Base-by-base conservation (phyloP, 148 eudicot genomes). In the Fallopia convolvulus region DNA sequence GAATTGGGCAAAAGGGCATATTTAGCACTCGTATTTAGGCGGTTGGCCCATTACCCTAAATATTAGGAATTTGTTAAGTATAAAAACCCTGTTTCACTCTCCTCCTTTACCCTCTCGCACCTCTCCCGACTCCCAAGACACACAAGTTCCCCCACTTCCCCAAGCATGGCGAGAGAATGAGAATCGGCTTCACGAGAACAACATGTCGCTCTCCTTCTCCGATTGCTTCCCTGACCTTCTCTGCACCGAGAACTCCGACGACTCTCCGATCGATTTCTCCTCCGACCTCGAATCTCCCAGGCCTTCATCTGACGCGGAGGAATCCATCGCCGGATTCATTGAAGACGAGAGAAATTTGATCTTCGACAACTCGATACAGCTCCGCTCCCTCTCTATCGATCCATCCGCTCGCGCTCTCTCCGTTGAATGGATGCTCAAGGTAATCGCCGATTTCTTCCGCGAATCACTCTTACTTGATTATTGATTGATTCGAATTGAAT, bases 381-480 rank as follows among this genome's bases (percentile, higher is more conserved):
- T 80, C 77, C 86, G 73, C 40, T 79, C 83, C 50, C 84, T 74
- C 68, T 71, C 85, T 8, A 17, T 79, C 0, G 90, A 90, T 13
- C 82, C 87, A 12, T 92, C 91, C 13, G 83, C 87, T 61, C 90
- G 98, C 33, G 86, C 87, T 73, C 84, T 81, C 21, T 88, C 89
- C 1, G 88, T 94, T 58, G 82, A 89, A 42, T 94, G 98, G 98
- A 94, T 94, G 79, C 88, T 90, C 76, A 90, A 94, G 98, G 98
- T 94, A 94, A 74, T 68, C 72, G 10, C 72, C 44, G 36, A 63
- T 68, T n/a, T 5, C 72, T 68, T 68, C 39, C 46, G 8, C 70
- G 23, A 20, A 3, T 40, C 77, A n/a, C 15, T 60, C 5, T 30
- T 10, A 21, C 72, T 68, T 68, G 32, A 52, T 68, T 7, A 55